phyloP scores from a whole-genome alignment of 192 early-diverging fungal genomes.

The Rhizophagus clarus region DNA sequence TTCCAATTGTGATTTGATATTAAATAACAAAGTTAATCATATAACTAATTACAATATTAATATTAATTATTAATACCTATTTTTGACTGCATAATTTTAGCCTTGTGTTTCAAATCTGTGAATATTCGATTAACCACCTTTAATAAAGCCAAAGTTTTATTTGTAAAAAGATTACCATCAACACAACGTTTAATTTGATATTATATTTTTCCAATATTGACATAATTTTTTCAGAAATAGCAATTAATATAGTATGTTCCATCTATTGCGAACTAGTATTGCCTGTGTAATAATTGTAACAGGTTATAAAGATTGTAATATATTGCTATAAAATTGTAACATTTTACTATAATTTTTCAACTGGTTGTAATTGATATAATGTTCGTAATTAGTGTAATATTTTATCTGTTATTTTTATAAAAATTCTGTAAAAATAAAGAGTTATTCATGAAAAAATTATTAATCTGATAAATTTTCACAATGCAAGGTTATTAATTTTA shows the following conservation, averaged over 20 bases:
- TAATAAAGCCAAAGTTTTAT: neutral
- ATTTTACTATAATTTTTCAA: too few relatives aligned
- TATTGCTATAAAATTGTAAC: too few relatives aligned
- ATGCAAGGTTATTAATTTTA: too few relatives aligned
- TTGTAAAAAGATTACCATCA: constrained; percentile 3
- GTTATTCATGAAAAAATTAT: too few relatives aligned
- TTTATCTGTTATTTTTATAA: too few relatives aligned
- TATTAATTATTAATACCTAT: neutral
- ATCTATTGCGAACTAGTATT: neutral
- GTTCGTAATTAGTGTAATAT: too few relatives aligned
- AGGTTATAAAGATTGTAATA: too few relatives aligned
- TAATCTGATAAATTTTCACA: too few relatives aligned
- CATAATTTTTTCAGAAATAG: constrained; percentile 5
- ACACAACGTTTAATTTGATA: constrained; percentile 23
- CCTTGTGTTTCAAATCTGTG: neutral
- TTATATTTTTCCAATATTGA: neutral
- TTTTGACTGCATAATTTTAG: constrained; percentile 7
- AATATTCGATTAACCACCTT: constrained; percentile 17
- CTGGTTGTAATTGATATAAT: too few relatives aligned
- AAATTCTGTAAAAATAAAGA: too few relatives aligned
- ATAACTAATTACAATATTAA: neutral
- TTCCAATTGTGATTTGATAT: neutral
- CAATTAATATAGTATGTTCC: neutral
- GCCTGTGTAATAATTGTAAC: too few relatives aligned
- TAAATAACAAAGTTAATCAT: neutral